These are phyloP conservation scores for Ganoderma sinense DNA, from an alignment of 1,284 basidiomycete species.

Conservation along the genomic window DNA sequence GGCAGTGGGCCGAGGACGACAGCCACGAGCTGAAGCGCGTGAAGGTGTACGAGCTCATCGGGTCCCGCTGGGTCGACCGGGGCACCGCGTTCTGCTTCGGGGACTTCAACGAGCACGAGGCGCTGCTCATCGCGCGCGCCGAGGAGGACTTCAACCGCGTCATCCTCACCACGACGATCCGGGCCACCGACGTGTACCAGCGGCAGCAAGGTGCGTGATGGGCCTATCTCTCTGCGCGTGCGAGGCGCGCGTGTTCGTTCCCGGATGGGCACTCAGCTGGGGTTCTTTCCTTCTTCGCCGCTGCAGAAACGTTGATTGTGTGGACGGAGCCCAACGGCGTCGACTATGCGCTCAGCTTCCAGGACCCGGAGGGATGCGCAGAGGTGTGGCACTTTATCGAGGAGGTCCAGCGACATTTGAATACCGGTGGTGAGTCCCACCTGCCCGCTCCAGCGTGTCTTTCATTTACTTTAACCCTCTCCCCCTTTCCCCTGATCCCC, in stretches of 20 bases:
- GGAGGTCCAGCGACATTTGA: slow-evolving; percentile 92
- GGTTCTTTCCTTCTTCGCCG: slow-evolving; percentile 1
- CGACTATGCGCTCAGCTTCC: slow-evolving; percentile 97
- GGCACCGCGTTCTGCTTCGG: slow-evolving; percentile 95
- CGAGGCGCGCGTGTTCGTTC: slow-evolving; percentile 16
- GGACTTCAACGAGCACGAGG: slow-evolving; percentile 84
- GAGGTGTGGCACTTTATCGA: slow-evolving; percentile 98
- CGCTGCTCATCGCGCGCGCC: slow-evolving; percentile 84
- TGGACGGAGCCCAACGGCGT: slow-evolving; percentile 97
- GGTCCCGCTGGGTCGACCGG: slow-evolving; percentile 90
- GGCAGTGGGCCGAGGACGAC: slow-evolving; percentile 45
- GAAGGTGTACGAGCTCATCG: slow-evolving; percentile 90
- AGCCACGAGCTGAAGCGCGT: slow-evolving; percentile 49
- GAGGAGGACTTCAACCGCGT: slow-evolving; percentile 77
- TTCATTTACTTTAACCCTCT: slow-evolving; percentile 12
- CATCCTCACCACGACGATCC: slow-evolving; percentile 78
- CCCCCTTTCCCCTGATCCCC: slow-evolving; percentile 9
- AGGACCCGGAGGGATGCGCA: slow-evolving; percentile 94
- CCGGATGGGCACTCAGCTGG: slow-evolving; percentile 10
- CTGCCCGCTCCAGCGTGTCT: slow-evolving; percentile 15
- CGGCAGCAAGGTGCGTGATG: slow-evolving; percentile 83
- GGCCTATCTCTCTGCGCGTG: slow-evolving; percentile 19
- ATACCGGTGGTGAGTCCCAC: slow-evolving; percentile 57
- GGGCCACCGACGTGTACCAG: slow-evolving; percentile 88
- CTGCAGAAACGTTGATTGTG: slow-evolving; percentile 93